These are phyloP conservation scores for Erigeron philadelphicus DNA, from an alignment of 140 eudicot species.

Conservation along the genomic window DNA sequence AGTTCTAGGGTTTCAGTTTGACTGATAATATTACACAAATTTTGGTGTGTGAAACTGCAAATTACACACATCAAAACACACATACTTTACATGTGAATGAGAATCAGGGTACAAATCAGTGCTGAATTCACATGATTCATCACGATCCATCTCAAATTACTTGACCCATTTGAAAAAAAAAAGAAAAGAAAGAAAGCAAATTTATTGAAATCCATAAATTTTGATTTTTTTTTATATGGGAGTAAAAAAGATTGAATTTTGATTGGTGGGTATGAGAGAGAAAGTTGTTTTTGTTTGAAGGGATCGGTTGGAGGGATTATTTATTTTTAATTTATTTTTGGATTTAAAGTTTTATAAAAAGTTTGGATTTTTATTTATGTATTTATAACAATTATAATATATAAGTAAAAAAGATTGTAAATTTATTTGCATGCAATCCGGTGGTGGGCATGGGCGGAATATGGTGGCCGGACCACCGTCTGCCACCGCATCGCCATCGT, in stretches of 20 bases:
- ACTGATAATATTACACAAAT: constrained; percentile 22
- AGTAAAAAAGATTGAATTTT: constrained; percentile 5
- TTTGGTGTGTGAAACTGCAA: constrained; percentile 24
- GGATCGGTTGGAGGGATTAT: constrained; percentile 15
- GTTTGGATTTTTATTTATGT: constrained; percentile 1
- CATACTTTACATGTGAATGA: constrained; percentile 28
- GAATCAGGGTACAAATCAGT: neutral
- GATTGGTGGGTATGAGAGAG: constrained; percentile 17
- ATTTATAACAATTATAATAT: too few relatives aligned
- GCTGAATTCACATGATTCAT: constrained; percentile 27
- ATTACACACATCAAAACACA: constrained; percentile 7
- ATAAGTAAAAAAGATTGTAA: neutral
- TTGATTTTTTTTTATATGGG: constrained; percentile 15
- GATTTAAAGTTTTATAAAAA: constrained; percentile 17
- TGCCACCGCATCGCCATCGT: constrained; percentile 73
- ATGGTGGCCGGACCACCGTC: constrained; percentile 54
- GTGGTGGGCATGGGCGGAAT: constrained; percentile 73
- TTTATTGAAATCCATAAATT: constrained; percentile 14
- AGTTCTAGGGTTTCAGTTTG: constrained; percentile 27
- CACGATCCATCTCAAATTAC: constrained; percentile 27
- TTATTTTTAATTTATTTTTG: too few relatives aligned
- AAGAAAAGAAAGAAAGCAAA: neutral
- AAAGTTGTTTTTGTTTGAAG: constrained; percentile 20
- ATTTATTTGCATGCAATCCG: constrained; percentile 57
- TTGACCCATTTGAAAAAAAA: constrained; percentile 30